phyloP scores from a whole-genome alignment of 2,329 filamentous ascomycete genomes.

The Aureobasidium sp. region DNA sequence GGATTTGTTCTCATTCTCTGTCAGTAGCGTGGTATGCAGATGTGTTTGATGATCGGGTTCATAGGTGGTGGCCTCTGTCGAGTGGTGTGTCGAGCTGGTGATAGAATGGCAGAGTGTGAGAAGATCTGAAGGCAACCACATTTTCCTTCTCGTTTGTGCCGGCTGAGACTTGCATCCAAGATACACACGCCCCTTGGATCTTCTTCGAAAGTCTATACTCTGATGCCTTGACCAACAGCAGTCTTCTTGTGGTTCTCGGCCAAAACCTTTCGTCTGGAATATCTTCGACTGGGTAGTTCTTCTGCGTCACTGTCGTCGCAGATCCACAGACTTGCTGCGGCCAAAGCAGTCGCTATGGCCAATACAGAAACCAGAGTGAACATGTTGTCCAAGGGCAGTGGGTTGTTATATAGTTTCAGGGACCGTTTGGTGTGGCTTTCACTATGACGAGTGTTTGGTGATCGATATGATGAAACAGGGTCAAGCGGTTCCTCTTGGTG shows the following conservation, averaged over 20 bases:
- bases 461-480: not conserved
- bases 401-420: not conserved
- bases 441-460: not conserved
- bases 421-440: not conserved
- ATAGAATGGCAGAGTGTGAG: conserved; percentile 11
- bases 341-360: not conserved
- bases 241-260: not conserved
- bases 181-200: not conserved
- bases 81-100: not conserved
- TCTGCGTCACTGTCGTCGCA: not conserved
- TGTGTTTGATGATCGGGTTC: not conserved
- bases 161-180: not conserved
- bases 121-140: conserved; percentile 1
- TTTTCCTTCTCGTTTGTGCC: not conserved
- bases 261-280: not conserved
- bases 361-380: conserved; percentile 11
- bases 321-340: conserved; percentile 8
- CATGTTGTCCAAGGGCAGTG: not conserved
- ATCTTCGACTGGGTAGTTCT: conserved; percentile 3
- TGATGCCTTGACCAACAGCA: too few species aligned
- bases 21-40: not conserved
- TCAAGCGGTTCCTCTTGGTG: not conserved
- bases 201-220: not conserved
- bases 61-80: not conserved
- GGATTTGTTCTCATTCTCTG: not conserved